Percentiles rank a stretch among this genome's conserved stretches.
Evolutionary conservation across 2,329 filamentous ascomycete genomes (phyloP).

Genomic region (Aspergillus versicolor): DNA sequence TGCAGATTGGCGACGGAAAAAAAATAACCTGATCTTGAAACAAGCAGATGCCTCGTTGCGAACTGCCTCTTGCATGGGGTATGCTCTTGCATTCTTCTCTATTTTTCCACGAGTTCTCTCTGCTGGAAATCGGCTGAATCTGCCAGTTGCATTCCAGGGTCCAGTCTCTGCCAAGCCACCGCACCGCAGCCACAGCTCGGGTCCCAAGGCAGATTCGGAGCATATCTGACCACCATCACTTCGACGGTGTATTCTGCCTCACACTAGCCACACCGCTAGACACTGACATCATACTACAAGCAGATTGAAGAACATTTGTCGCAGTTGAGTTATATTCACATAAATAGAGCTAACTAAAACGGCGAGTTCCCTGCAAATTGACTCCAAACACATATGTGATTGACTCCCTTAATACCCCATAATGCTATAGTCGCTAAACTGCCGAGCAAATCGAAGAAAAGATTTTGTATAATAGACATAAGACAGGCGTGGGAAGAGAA

Average conservation of each 20-base stretch:
- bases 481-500: slow-evolving; percentile 9
- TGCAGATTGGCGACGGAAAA: neutral
- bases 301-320: neutral
- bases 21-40: neutral
- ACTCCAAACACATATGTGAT: neutral
- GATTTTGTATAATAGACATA: neutral
- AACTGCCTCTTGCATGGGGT: too few relatives aligned
- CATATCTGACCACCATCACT: neutral
- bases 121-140: neutral
- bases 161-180: slow-evolving; percentile 6
- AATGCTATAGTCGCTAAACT: slow-evolving; percentile 4
- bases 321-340: neutral
- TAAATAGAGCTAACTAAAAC: neutral
- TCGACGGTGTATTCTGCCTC: too few relatives aligned
- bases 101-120: neutral
- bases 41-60: too few relatives aligned
- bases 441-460: slow-evolving; percentile 4
- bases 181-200: slow-evolving; percentile 1
- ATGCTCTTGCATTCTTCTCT: neutral
- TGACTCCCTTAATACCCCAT: neutral
- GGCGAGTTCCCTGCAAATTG: neutral
- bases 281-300: neutral
- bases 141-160: neutral
- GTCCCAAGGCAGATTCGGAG: slow-evolving; percentile 1
- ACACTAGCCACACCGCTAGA: neutral